Percentiles rank a stretch among this genome's conserved stretches.
These are phyloP conservation scores for Fraxinus ornus DNA, from an alignment of 305 asterid genomes.

Conservation along the genomic window DNA sequence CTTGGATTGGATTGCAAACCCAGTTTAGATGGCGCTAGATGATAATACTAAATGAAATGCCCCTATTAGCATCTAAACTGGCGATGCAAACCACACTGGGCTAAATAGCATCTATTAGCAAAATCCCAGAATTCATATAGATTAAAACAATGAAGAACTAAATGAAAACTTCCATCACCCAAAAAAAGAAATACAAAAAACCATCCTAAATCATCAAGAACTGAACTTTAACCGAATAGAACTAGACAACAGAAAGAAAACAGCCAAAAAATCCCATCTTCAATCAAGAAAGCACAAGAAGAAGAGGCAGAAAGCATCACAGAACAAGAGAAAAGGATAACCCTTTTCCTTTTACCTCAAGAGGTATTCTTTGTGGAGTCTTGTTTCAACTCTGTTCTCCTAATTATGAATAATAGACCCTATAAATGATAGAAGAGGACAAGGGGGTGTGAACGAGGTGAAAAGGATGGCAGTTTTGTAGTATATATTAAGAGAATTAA, in stretches of 20 bases:
- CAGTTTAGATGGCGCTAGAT: background rate
- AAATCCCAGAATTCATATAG: background rate
- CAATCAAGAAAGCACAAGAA: background rate
- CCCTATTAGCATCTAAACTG: background rate
- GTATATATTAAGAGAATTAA: background rate
- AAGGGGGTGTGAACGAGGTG: background rate
- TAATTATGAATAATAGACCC: conserved; percentile 42
- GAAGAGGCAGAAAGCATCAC: background rate
- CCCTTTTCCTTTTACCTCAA: conserved; percentile 12
- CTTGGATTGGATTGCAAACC: background rate
- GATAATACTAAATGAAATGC: background rate
- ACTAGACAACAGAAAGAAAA: conserved; percentile 11
- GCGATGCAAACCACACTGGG: background rate
- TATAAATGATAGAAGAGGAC: conserved; percentile 10
- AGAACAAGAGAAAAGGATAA: background rate
- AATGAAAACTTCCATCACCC: conserved; percentile 6
- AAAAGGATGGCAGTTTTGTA: conserved; percentile 26
- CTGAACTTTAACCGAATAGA: conserved; percentile 7
- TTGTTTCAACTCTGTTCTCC: conserved; percentile 32
- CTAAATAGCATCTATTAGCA: background rate
- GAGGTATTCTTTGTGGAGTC: conserved; percentile 18
- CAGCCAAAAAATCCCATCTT: conserved; percentile 7
- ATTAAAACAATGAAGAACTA: conserved; percentile 1
- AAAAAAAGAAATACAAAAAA: background rate
- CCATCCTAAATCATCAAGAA: conserved; percentile 5